Percentiles rank a stretch among this genome's conserved stretches.
Evolutionary conservation across 257 asterid genomes (phyloP).

Genomic region (Ocimum tenuiflorum): DNA sequence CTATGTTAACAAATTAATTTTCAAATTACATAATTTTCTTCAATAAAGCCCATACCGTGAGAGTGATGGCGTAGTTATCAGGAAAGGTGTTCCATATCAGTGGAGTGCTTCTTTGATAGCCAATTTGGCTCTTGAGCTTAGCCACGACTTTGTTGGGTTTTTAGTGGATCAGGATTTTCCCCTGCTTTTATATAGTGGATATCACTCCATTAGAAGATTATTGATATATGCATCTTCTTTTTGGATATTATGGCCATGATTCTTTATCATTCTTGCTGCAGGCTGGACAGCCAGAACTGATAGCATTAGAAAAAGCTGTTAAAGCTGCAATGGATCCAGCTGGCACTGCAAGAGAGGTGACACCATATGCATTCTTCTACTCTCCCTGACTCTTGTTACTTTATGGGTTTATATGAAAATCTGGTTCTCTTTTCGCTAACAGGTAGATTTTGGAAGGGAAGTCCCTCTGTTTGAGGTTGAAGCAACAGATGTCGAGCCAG

Average conservation of each 20-base stretch:
- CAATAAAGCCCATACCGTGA: not conserved
- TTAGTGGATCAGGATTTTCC: not conserved
- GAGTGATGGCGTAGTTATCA: not conserved
- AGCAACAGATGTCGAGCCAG: slow-evolving; percentile 79
- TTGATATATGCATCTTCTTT: not conserved
- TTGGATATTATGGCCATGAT: not conserved
- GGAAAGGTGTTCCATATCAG: not conserved
- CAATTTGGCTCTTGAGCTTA: not conserved
- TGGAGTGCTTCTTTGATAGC: slow-evolving; percentile 1
- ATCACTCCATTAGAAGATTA: not conserved
- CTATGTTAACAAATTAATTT: not conserved
- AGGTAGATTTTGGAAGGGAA: slow-evolving; percentile 93
- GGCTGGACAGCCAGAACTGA: slow-evolving; percentile 89
- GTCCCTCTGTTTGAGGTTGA: slow-evolving; percentile 95
- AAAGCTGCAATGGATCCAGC: slow-evolving; percentile 69
- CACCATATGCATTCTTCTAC: slow-evolving; percentile 17
- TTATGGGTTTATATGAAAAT: slow-evolving; percentile 16
- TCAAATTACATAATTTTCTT: not conserved
- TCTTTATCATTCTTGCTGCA: slow-evolving; percentile 28
- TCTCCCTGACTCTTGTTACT: slow-evolving; percentile 1
- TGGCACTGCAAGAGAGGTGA: slow-evolving; percentile 97
- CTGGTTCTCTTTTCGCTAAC: slow-evolving; percentile 27
- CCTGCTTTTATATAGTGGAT: not conserved
- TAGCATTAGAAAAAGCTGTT: slow-evolving; percentile 72
- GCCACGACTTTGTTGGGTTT: not conserved